Evolutionary conservation across 495 filamentous ascomycete genomes (phyloP), one percentile per base, ranked within the genome.

Genomic region (Tirmania nivea): DNA sequence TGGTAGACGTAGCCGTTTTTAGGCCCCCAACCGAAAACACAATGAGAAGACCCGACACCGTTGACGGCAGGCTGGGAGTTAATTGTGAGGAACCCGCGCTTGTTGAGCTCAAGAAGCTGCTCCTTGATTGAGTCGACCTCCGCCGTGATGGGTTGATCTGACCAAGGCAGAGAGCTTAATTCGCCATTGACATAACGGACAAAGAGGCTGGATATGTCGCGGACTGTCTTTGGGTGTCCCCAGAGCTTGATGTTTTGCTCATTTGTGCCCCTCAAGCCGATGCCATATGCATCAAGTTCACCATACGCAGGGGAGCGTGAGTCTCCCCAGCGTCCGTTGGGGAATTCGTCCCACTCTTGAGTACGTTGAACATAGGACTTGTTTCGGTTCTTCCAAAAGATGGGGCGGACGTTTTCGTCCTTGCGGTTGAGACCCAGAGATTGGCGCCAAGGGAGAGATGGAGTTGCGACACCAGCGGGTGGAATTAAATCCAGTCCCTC

Each of bases 291-390:
- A 69, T 99, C 92, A 39, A 99, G 74, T 68, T 95, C 86, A 62
- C 92, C 92, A 58, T 95, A 99, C 19, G 92, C 92, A 55, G 92
- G 92, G 34, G 92, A 96, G 52, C 92, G 77, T 35, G 88, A 86
- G 68, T 99, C 92, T 66, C 92, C 93, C 92, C 92, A 99, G 66
- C 92, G 83, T 36, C 92, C 92, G 71, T 99, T 99, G 48, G 92
- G 92, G 61, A 94, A 99, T 64, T 99, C 92, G 59, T 99, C 92
- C 92, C 92, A 99, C 58, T 94, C 88, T 64, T 95, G 86, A 5
- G 92, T 99, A 51, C 92, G 84, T 36, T 80, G 79, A 34, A 99
- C 79, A 61, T 99, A 99, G 2, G 87, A 93, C 53, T 86, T 83
- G 63, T 95, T 89, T 21, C 92, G 80, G 69, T 96, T 94, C 55